Percentiles rank a stretch among this genome's conserved stretches.
Evolutionary conservation across 2,329 filamentous ascomycete species (phyloP).

Genomic region (Talaromyces sp.): DNA sequence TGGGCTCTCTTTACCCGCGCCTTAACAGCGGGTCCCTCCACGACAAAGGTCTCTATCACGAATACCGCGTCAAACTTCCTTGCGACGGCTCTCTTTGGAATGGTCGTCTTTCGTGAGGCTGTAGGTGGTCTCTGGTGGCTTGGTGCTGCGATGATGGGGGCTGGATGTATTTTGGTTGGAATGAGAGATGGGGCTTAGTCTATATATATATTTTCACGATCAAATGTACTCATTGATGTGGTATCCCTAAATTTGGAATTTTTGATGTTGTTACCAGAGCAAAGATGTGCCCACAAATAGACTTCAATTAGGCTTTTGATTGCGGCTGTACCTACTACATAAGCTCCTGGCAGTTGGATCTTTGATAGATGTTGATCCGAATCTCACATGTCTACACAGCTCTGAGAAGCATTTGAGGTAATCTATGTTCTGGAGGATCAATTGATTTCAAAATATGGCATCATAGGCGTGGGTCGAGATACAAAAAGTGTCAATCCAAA

Average conservation of each 20-base stretch:
- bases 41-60: constrained; percentile 65
- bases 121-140: constrained; percentile 64
- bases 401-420: no score
- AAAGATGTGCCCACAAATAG: no score
- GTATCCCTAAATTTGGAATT: no score
- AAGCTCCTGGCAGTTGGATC: no score
- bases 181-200: constrained; percentile 53
- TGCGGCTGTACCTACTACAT: no score
- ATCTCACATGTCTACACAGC: no score
- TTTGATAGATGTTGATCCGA: no score
- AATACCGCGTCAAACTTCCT: constrained; percentile 68
- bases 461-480: no score
- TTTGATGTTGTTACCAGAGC: not conserved
- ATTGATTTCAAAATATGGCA: no score
- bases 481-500: constrained; percentile 37
- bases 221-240: not conserved
- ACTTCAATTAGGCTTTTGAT: no score
- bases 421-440: no score
- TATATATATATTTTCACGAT: not conserved
- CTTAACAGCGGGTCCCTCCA: constrained; percentile 61
- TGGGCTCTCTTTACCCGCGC: constrained; percentile 67
- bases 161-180: constrained; percentile 65
- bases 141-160: constrained; percentile 61
- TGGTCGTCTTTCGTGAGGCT: constrained; percentile 60
- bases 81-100: constrained; percentile 61